Percentiles rank a stretch among this genome's conserved stretches.
Evolutionary conservation across 1,284 basidiomycete species (phyloP).

Genomic region (Papiliotrema terrestris): DNA sequence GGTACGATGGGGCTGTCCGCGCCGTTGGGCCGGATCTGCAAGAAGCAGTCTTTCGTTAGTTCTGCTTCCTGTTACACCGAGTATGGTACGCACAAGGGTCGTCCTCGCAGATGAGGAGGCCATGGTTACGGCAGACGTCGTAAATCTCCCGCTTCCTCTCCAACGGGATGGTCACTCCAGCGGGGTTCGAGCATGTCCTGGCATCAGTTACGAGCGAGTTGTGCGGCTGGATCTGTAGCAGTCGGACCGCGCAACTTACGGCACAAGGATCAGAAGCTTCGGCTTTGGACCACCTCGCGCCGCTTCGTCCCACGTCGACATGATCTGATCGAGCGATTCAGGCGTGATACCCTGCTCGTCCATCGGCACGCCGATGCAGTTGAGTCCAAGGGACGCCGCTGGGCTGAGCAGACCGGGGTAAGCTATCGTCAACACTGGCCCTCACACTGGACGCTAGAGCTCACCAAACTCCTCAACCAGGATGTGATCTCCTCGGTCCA

Average conservation of each 20-base stretch:
- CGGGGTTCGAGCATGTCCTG: conserved; percentile 62
- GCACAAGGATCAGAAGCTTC: conserved; percentile 39
- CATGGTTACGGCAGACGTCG: conserved; percentile 67
- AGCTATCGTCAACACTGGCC: conserved; percentile 12
- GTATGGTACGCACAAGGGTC: conserved; percentile 59
- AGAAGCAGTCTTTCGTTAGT: conserved; percentile 42
- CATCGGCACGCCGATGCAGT: conserved; percentile 60
- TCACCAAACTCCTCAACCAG: conserved; percentile 43
- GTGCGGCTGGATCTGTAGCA: background rate
- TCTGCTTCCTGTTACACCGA: background rate
- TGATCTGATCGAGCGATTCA: conserved; percentile 57
- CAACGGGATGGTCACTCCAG: conserved; percentile 63
- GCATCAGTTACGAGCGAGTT: conserved; percentile 48
- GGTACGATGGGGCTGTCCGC: conserved; percentile 41
- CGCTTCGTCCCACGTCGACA: conserved; percentile 62
- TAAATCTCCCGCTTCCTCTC: conserved; percentile 70
- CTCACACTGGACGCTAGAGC: background rate
- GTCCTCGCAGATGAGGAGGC: conserved; percentile 67
- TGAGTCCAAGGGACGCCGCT: conserved; percentile 54
- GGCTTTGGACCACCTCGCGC: conserved; percentile 57
- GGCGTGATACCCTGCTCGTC: conserved; percentile 66
- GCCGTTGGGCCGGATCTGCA: conserved; percentile 42
- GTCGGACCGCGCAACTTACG: conserved; percentile 27
- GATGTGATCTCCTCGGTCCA: conserved; percentile 32
- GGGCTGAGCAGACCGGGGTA: conserved; percentile 59